Evolutionary conservation across 768 basidiomycete genomes (phyloP), one percentile per base, ranked within the genome.

Genomic region (Leccinum arenicola): DNA sequence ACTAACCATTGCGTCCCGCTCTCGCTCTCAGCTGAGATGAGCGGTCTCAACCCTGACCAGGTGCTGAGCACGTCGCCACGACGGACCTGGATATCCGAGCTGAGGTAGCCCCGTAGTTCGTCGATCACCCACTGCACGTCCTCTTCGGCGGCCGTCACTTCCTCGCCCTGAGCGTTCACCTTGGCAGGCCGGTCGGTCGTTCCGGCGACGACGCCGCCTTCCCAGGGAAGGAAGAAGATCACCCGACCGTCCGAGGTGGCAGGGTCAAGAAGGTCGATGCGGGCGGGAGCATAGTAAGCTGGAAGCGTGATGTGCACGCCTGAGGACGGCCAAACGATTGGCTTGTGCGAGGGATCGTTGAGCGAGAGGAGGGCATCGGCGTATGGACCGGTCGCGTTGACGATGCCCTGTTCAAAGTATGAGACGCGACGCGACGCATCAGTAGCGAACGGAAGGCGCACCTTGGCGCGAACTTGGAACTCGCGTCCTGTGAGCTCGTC

Each of bases 321-420:
- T 23, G 93, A 89, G 7, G 93, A 95, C 4, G 96, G 86, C 59
- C 94, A 88, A 17, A 98, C 95, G 66, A 98, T 97, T 17, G 92
- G 86, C 66, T 83, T 85, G 69, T 93, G 91, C 0, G 77, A 61
- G 3, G 88, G 84, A 68, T 90, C 80, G 70, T 95, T 93, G 68
- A 98, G 84, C 14, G 83, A 79, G 55, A 98, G 84, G 10, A 98
- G 79, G 11, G 87, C 80, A 71, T 99, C 96, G 12, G 87, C 76
- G 80, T 96, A 97, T 0, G 96, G 95, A 2, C 96, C 96, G 0
- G 96, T 99, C 19, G 97, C 95, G 75, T 99, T 99, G 78, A 99
- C 85, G 64, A 98, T 81, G 47, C 95, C 93, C 88, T 91, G 60
- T 55, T 19, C 6, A 7, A 43, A 29, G 52, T 2, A 47, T 62